phyloP scores from a whole-genome alignment of 257 asterid species.

The Scutellaria galericulata region DNA sequence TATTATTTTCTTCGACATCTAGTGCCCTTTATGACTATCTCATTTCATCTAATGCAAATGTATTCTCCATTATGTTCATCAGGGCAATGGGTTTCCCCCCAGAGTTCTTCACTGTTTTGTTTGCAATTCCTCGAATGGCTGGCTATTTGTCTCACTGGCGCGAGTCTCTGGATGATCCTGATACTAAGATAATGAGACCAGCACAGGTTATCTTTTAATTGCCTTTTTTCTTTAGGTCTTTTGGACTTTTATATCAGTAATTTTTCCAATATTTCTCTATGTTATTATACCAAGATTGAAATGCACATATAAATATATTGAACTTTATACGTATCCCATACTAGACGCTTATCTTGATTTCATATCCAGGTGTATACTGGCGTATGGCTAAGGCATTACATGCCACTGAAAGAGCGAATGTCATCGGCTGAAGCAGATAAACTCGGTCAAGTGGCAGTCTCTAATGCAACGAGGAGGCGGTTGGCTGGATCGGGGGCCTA shows the following conservation, averaged over 20 bases:
- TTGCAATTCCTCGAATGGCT: slow-evolving; percentile 98
- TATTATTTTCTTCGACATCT: not conserved
- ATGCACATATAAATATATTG: not conserved
- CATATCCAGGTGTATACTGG: slow-evolving; percentile 84
- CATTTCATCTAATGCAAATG: not conserved
- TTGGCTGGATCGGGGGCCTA: slow-evolving; percentile 86
- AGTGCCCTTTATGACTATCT: not conserved
- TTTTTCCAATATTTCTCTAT: not conserved
- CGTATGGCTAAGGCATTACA: slow-evolving; percentile 81
- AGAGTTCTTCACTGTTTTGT: slow-evolving; percentile 92
- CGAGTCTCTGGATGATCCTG: slow-evolving; percentile 74
- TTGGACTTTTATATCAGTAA: not conserved
- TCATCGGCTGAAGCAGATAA: slow-evolving; percentile 55
- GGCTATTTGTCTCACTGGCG: slow-evolving; percentile 99
- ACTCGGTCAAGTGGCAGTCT: slow-evolving; percentile 80
- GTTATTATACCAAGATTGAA: not conserved
- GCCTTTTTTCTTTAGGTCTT: not conserved
- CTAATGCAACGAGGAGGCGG: slow-evolving; percentile 91
- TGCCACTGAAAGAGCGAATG: slow-evolving; percentile 72
- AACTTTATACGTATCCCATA: not conserved
- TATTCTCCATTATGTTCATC: slow-evolving; percentile 32
- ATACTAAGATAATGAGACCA: slow-evolving; percentile 96
- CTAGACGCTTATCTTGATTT: slow-evolving; percentile 19
- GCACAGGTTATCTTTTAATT: slow-evolving; percentile 66
- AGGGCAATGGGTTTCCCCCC: slow-evolving; percentile 99